Percentiles rank a stretch among this genome's conserved stretches.
Evolutionary conservation across 2,329 filamentous ascomycete genomes (phyloP).

Genomic region (Colletotrichum brevisporum): DNA sequence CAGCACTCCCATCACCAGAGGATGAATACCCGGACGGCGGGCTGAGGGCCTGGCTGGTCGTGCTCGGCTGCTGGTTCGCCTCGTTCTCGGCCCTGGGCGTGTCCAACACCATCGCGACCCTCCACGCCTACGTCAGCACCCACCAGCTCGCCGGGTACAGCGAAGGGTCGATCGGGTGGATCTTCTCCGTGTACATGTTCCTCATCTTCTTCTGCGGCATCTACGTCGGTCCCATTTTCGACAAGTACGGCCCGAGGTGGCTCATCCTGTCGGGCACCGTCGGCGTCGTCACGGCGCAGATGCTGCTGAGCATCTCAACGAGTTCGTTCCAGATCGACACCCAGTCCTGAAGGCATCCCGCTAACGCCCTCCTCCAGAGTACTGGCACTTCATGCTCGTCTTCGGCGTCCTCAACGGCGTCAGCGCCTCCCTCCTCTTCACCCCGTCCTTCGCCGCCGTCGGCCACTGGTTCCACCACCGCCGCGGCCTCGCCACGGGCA

Average conservation of each 20-base stretch:
- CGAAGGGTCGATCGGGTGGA: constrained; percentile 84
- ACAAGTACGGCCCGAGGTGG: constrained; percentile 83
- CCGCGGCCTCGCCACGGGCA: constrained; percentile 84
- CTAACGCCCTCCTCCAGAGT: constrained; percentile 58
- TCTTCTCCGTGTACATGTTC: constrained; percentile 87
- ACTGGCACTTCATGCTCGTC: constrained; percentile 88
- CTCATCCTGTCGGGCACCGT: constrained; percentile 79
- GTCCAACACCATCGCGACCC: constrained; percentile 83
- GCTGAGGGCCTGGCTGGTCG: constrained; percentile 83
- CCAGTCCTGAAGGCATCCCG: background rate
- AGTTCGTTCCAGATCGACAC: constrained; percentile 54
- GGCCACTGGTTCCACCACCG: constrained; percentile 85
- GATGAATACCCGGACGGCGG: constrained; percentile 87
- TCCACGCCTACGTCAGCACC: constrained; percentile 82
- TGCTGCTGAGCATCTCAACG: constrained; percentile 80
- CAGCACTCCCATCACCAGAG: constrained; percentile 42
- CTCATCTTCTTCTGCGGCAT: constrained; percentile 89
- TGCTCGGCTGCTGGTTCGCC: constrained; percentile 84
- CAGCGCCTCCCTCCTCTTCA: constrained; percentile 85
- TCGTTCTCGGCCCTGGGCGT: constrained; percentile 82
- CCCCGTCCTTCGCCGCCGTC: constrained; percentile 82
- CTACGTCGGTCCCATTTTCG: constrained; percentile 89
- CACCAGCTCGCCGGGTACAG: constrained; percentile 79
- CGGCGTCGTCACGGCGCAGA: constrained; percentile 72
- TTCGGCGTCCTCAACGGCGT: constrained; percentile 83